Evolutionary conservation across 2,329 filamentous ascomycete species (phyloP), one percentile per base, ranked within the genome.

Genomic region (Cercospora citrullina): DNA sequence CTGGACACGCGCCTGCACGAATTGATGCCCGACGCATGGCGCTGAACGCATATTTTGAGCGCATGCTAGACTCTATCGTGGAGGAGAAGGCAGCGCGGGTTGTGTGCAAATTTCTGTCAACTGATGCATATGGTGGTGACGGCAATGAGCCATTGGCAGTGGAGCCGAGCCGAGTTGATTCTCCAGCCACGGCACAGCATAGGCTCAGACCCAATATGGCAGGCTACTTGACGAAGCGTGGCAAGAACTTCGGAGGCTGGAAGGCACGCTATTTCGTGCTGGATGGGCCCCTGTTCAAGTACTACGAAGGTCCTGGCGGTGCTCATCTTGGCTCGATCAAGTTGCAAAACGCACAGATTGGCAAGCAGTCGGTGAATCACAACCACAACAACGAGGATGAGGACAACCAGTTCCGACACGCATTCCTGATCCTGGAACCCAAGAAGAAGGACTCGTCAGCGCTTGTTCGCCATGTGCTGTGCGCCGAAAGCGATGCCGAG

Each of bases 211-310:
- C 90, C 8, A 85, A 89, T 68, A 93, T 92, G 76, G 94, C 90
- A 76, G 95, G 95, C 8, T 99, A 98, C 79, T 83, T 99, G 60
- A 98, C 95, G 1, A 99, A 99, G 82, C 88, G 92, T 73, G 95
- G 95, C 60, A 99, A 99, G 84, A 98, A 98, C 76, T 99, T 99
- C 81, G 95, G 95, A 62, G 95, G 95, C 60, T 99, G 95, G 95
- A 99, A 99, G 80, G 94, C 93, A 10, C 83, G 89, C 66, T 91
- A 88, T 75, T 91, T 91, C 75, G 84, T 90, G 14, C 82, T 92
- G 3, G 87, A 91, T 73, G 89, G 89, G 9, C 86, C 90, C 5
- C 85, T 90, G 66, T 82, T 99, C 74, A 93, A 91, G 75, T 99
- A 99, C 78, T 98, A 92, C 75, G 95, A 99, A 80, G 88, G 91